Conservation (phyloP, 2,329 filamentous ascomycete genomes). For the Didymella glomerata region DNA sequence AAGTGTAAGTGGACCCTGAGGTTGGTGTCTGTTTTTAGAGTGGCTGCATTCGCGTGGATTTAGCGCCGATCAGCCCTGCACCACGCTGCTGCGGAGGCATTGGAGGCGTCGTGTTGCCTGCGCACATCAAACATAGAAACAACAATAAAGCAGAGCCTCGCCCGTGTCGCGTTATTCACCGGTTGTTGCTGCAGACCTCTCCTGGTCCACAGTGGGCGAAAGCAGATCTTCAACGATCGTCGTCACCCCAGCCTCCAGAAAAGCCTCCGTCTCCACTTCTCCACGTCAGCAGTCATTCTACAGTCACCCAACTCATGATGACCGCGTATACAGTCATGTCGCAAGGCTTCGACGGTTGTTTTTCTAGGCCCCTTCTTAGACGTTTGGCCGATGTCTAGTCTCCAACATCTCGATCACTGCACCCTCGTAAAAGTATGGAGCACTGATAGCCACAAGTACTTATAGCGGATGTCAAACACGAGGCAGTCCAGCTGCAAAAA, state of each 20-base stretch:
- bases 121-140: conserved; percentile 13
- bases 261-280: conserved; percentile 16
- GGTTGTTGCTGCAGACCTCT: not conserved
- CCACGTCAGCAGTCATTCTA: conserved; percentile 16
- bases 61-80: conserved; percentile 16
- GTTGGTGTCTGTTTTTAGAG: conserved; percentile 23
- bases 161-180: not conserved
- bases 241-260: conserved; percentile 14
- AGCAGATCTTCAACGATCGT: conserved; percentile 11
- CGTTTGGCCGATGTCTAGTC: too few relatives aligned
- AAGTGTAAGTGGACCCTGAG: conserved; percentile 12
- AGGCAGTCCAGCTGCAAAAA: too few relatives aligned
- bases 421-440: too few relatives aligned
- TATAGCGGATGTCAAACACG: too few relatives aligned
- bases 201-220: not conserved
- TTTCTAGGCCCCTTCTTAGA: too few relatives aligned
- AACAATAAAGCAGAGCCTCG: conserved; percentile 11
- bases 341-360: not conserved
- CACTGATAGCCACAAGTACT: too few relatives aligned
- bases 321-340: not conserved
- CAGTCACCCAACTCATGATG: not conserved
- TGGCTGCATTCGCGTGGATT: conserved; percentile 10
- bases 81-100: conserved; percentile 8
- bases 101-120: conserved; percentile 9
- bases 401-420: too few relatives aligned